These are phyloP conservation scores for Schwanniomyces occidentalis DNA, from an alignment of 805 yeast genomes.

Conservation along the genomic window DNA sequence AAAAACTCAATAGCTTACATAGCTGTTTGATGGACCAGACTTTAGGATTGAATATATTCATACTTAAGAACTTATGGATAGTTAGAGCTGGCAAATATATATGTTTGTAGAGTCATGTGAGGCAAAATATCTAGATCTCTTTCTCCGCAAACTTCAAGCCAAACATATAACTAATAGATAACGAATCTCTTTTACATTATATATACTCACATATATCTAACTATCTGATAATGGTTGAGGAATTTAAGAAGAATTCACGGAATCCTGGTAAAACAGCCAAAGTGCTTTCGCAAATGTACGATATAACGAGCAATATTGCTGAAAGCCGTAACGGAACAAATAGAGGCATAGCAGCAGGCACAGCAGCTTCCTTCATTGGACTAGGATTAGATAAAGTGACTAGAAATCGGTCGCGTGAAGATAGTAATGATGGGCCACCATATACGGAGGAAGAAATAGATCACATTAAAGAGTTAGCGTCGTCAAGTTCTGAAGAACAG, in stretches of 20 bases:
- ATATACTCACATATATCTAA: too few relatives aligned
- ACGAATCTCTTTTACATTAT: too few relatives aligned
- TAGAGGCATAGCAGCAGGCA: slow-evolving; percentile 37
- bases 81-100: too few relatives aligned
- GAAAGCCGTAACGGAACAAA: slow-evolving; percentile 24
- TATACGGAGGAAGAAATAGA: slow-evolving; percentile 29
- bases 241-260: slow-evolving; percentile 1
- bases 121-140: too few relatives aligned
- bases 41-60: too few relatives aligned
- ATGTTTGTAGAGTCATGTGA: too few relatives aligned
- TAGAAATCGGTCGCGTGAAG: too few relatives aligned
- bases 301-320: slow-evolving; percentile 25
- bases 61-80: too few relatives aligned
- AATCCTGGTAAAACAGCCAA: slow-evolving; percentile 12
- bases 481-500: slow-evolving; percentile 10
- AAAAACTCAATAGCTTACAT: too few relatives aligned
- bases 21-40: too few relatives aligned
- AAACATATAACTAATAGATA: too few relatives aligned
- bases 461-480: slow-evolving; percentile 26
- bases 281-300: slow-evolving; percentile 20
- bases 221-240: slow-evolving; percentile 4
- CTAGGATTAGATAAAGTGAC: slow-evolving; percentile 29
- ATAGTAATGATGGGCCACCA: slow-evolving; percentile 2
- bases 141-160: too few relatives aligned
- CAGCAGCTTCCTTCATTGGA: slow-evolving; percentile 36